Base-by-base conservation (phyloP, 2,329 filamentous ascomycete genomes). In the Hypoxylon sp. region DNA sequence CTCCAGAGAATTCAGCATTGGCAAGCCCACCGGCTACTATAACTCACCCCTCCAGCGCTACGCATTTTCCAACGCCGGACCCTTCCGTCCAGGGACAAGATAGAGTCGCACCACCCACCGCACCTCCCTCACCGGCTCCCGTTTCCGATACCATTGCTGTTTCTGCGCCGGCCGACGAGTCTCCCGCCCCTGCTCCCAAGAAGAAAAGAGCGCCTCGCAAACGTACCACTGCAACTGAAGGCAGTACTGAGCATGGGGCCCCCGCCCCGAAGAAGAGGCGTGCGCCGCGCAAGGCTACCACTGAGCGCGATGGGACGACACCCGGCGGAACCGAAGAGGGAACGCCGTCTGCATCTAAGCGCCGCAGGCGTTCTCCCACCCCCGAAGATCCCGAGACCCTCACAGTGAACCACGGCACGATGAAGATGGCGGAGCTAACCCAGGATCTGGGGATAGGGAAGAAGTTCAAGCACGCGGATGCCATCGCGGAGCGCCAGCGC, bases 341-440 rank as follows among this genome's bases (percentile, higher is more conserved):
- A 62, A 59, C 69, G 57, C 55, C 39, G 48, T 71, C 49, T 63
- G 68, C 28, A 8, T 49, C 51, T 63, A 73, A 49, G 46, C 71
- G 55, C 70, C 79, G 64, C 69, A 77, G 44, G 77, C 81, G 55
- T 81, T 85, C 60, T 81, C 84, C 15, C 3, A 90, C 88, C 0
- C 89, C 89, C 1, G 87, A 89, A 55, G 86, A 89, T 67, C 86
- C 87, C 3, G 88, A 91, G 71, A 75, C 78, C 22, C 82, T 85
- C 60, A 76, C 84, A 65, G 88, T 94, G 56, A 89, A 93, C 72
- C 81, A 87, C 20, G 84, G 85, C 22, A 84, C 83, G 3, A 84
- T 91, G 24, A 91, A 87, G 56, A 92, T 95, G 88, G 85, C 84
- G 44, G 90, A 93, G 59, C 78, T 95, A 2, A 91, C 87, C 51